These are phyloP conservation scores for Phycomyces nitens DNA, from an alignment of 192 early-diverging fungal genomes.

Conservation along the genomic window DNA sequence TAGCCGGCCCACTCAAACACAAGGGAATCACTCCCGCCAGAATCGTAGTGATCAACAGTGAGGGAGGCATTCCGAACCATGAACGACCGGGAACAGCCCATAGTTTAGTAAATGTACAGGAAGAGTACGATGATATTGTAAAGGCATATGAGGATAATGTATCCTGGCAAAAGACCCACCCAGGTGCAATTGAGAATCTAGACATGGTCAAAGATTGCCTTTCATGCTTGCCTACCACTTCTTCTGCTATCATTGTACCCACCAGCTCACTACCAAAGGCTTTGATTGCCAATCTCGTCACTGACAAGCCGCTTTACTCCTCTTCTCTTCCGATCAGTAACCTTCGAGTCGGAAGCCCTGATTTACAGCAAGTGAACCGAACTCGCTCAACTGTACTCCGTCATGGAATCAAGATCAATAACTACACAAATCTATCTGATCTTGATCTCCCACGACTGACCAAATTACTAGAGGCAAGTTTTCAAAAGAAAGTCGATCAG, in stretches of 20 bases:
- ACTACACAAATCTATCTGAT: slow-evolving; percentile 50
- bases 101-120: slow-evolving; percentile 78
- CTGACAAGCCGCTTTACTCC: slow-evolving; percentile 70
- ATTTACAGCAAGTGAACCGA: slow-evolving; percentile 34
- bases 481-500: slow-evolving; percentile 57
- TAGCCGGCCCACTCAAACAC: slow-evolving; percentile 16
- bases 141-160: slow-evolving; percentile 29
- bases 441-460: slow-evolving; percentile 52
- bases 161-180: slow-evolving; percentile 32
- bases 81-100: slow-evolving; percentile 49
- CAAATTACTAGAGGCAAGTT: slow-evolving; percentile 71
- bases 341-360: slow-evolving; percentile 19
- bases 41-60: slow-evolving; percentile 65
- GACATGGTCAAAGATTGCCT: slow-evolving; percentile 66
- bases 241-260: slow-evolving; percentile 74
- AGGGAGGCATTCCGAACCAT: slow-evolving; percentile 62
- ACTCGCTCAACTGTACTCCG: slow-evolving; percentile 74
- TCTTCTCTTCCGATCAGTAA: slow-evolving; percentile 44
- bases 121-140: slow-evolving; percentile 63
- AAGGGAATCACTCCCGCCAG: slow-evolving; percentile 45
- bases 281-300: slow-evolving; percentile 71
- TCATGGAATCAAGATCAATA: slow-evolving; percentile 65
- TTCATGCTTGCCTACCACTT: slow-evolving; percentile 63
- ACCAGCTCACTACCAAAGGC: slow-evolving; percentile 38
- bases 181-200: slow-evolving; percentile 45